Evolutionary conservation across 352 stramenopile genomes (phyloP).

Genomic region (Elongisporangium prolatum): DNA sequence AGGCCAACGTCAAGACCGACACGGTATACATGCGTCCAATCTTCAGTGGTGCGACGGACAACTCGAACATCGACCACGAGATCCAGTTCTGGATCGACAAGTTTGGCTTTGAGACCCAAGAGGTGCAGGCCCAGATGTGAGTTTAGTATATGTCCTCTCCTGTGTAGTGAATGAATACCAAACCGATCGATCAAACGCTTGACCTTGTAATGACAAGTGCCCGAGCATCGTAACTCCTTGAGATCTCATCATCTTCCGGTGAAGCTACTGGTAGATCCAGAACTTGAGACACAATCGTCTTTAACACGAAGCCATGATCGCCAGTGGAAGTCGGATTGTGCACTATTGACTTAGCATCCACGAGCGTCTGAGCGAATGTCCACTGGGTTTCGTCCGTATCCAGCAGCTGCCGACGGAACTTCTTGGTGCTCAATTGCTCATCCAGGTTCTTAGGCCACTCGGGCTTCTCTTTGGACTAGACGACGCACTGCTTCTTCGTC

Average conservation of each 20-base stretch:
- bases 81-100: constrained; percentile 53
- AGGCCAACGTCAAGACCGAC: too few relatives aligned
- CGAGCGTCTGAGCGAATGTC: not conserved
- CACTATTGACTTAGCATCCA: not conserved
- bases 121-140: constrained; percentile 11
- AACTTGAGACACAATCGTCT: too few relatives aligned
- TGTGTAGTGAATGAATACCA: too few relatives aligned
- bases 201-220: too few relatives aligned
- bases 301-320: too few relatives aligned
- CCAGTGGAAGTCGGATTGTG: too few relatives aligned
- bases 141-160: too few relatives aligned
- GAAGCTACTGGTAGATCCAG: too few relatives aligned
- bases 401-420: constrained; percentile 67
- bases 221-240: too few relatives aligned
- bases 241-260: too few relatives aligned
- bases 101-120: constrained; percentile 23
- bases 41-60: constrained; percentile 41
- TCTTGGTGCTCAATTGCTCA: not conserved
- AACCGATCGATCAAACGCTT: too few relatives aligned
- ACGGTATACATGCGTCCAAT: constrained; percentile 49
- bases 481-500: not conserved
- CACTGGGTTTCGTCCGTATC: constrained; percentile 16
- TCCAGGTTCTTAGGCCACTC: not conserved
- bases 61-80: constrained; percentile 35
- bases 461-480: not conserved